phyloP scores from a whole-genome alignment of 192 early-diverging fungal genomes.

The Mortierella antarctica region DNA sequence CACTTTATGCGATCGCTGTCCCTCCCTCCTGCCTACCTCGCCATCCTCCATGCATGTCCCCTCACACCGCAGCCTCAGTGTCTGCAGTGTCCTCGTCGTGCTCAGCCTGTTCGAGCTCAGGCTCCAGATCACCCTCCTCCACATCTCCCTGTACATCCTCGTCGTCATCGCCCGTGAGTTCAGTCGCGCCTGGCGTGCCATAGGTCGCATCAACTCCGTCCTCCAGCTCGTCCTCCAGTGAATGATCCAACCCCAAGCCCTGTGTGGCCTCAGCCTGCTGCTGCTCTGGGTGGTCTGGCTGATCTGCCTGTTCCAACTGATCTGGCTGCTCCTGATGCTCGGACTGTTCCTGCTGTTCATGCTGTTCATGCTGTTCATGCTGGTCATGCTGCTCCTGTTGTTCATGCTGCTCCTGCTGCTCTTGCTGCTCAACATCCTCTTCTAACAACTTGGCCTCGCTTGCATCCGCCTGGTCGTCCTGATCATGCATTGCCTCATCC shows the following conservation, averaged over 20 bases:
- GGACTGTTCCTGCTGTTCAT: constrained; percentile 31
- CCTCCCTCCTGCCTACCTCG: too few relatives aligned
- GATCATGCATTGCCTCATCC: constrained; percentile 5
- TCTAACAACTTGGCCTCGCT: not conserved
- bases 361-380: constrained; percentile 7
- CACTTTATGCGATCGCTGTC: too few relatives aligned
- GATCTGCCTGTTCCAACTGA: not conserved
- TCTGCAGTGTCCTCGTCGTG: constrained; percentile 17
- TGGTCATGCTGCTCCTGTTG: not conserved
- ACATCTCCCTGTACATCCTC: constrained; percentile 33
- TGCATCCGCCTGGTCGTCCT: not conserved
- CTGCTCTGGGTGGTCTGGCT: not conserved
- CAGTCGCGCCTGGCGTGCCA: constrained; percentile 50
- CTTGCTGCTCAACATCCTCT: not conserved
- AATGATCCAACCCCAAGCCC: not conserved
- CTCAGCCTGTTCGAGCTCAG: constrained; percentile 33
- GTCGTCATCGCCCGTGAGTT: constrained; percentile 33
- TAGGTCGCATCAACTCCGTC: constrained; percentile 15
- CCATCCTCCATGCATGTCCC: not conserved
- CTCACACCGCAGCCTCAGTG: constrained; percentile 22
- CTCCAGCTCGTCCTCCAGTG: constrained; percentile 23
- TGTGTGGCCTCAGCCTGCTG: not conserved
- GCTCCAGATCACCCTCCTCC: constrained; percentile 35
- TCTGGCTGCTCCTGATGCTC: not conserved
- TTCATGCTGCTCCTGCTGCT: not conserved